Percentiles rank a stretch among this genome's conserved stretches.
Evolutionary conservation across 371 early-diverging fungal species (phyloP).

Genomic region (Dichotomocladium elegans): DNA sequence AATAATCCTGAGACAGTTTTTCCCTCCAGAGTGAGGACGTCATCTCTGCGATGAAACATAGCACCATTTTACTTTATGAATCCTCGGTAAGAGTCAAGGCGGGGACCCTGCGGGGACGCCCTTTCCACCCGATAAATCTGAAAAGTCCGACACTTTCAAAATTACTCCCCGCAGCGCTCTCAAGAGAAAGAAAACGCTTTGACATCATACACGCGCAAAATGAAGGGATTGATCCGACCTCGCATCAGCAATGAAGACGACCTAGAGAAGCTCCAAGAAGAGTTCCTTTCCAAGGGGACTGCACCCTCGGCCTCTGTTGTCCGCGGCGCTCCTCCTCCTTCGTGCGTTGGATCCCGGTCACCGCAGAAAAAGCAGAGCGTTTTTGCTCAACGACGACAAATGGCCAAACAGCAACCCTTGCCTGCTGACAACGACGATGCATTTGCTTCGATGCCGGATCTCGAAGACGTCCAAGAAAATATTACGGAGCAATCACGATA

Average conservation of each 20-base stretch:
- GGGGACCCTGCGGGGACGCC: too few relatives aligned
- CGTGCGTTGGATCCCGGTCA: conserved; percentile 4
- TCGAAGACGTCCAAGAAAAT: conserved; percentile 4
- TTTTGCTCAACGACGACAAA: conserved; percentile 34
- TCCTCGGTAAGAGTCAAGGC: too few relatives aligned
- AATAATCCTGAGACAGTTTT: too few relatives aligned
- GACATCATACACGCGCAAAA: too few relatives aligned
- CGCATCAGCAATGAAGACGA: conserved; percentile 22
- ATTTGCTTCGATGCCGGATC: conserved; percentile 15
- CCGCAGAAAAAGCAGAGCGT: conserved; percentile 27
- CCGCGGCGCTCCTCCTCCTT: conserved; percentile 18
- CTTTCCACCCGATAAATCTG: too few relatives aligned
- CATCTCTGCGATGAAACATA: too few relatives aligned
- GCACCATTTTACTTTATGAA: too few relatives aligned
- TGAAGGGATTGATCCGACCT: conserved; percentile 22
- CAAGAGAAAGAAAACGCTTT: too few relatives aligned
- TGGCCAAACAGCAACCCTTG: background rate
- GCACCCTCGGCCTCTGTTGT: conserved; percentile 48
- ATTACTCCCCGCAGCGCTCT: too few relatives aligned
- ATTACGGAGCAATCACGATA: conserved; percentile 14
- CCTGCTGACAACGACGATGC: conserved; percentile 3
- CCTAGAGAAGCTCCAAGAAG: conserved; percentile 53
- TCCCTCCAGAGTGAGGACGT: too few relatives aligned
- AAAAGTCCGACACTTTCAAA: too few relatives aligned
- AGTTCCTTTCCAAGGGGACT: conserved; percentile 42